A percentile compares a stretch with the other conserved stretches of the same genome.
Evolutionary conservation across 495 filamentous ascomycete species (phyloP).

Genomic region (Cercophora newfieldiana): DNA sequence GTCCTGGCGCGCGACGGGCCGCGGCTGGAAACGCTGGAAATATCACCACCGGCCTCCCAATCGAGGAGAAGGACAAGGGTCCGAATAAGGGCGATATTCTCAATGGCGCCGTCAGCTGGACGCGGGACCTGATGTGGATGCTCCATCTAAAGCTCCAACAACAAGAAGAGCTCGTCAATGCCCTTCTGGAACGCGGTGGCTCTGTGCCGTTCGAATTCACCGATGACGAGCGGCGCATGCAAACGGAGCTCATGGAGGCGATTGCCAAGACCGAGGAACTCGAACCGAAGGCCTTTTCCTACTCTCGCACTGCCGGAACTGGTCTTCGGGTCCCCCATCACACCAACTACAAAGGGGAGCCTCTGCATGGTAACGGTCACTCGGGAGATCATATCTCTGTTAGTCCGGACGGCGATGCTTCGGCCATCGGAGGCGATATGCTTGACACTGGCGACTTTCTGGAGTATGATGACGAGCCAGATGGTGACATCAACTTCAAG

Average conservation of each 20-base stretch:
- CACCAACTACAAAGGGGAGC: constrained; percentile 85
- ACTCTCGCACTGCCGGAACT: constrained; percentile 79
- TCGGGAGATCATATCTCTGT: constrained; percentile 46
- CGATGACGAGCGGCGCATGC: constrained; percentile 95
- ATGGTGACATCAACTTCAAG: constrained; percentile 68
- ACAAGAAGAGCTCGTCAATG: constrained; percentile 76
- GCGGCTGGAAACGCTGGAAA: constrained; percentile 65
- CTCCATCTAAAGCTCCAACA: constrained; percentile 83
- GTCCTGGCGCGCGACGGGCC: constrained; percentile 78
- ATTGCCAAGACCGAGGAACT: constrained; percentile 72
- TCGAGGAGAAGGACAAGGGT: constrained; percentile 97
- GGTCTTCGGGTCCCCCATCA: constrained; percentile 89
- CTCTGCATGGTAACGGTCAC: constrained; percentile 53
- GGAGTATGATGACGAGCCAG: constrained; percentile 65
- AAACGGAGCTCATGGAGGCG: constrained; percentile 82
- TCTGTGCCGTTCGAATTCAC: constrained; percentile 78
- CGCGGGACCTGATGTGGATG: constrained; percentile 96
- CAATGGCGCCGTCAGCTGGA: constrained; percentile 96
- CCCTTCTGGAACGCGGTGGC: constrained; percentile 68
- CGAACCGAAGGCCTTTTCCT: constrained; percentile 57
- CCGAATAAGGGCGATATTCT: constrained; percentile 99
- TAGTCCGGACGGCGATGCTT: constrained; percentile 68
- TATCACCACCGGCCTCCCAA: constrained; percentile 84
- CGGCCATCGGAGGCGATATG: constrained; percentile 55
- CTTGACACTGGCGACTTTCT: constrained; percentile 65